Base-by-base conservation (phyloP, 306 rosid species). In the Rosa multiflora region DNA sequence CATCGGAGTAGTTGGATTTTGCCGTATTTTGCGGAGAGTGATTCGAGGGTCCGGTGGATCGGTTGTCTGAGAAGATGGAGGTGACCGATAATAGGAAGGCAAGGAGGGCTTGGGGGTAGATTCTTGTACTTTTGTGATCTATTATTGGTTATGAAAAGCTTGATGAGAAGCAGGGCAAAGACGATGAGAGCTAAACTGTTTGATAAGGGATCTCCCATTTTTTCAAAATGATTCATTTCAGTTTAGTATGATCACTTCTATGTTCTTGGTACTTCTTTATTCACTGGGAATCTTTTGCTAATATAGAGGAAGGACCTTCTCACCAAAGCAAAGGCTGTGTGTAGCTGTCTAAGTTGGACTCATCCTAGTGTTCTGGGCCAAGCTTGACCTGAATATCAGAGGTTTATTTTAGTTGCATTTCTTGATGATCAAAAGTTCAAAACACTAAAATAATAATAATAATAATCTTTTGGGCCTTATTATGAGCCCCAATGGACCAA, bases 51-150 rank as follows among this genome's bases (percentile, higher is more conserved):
- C 2, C 75, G 85, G 62, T 80, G 85, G 37, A 83, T 21, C 1
- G 87, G 89, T 14, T 32, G 72, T 39, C 81, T 80, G 8, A 86
- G 46, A 6, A 83, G 89, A 68, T 83, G 82, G 47, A 83, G 85
- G 58, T 86, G 85, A 43, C 89, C 87, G 5, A 86, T 74, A 0
- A 86, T 46, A 1, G 89, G 89, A 9, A 86, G 47, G 4, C 72
- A 29, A 5, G 74, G 78, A 15, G 89, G 87, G 66, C 42, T 44
- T 37, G 89, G 89, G 11, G 89, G 87, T 0, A 75, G 79, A 23
- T 79, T 85, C 26, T 39, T 73, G 20, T 6, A 26, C 39, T 29
- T 72, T 9, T 15, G 44, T 49, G 14, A 29, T 11, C 6, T 26
- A 1, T 18, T 29, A 1, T 32, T 32, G n/a, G 63, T 32, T 18